Evolutionary conservation across 179 eudicot species (phyloP).

Genomic region (Patellifolia procumbens): DNA sequence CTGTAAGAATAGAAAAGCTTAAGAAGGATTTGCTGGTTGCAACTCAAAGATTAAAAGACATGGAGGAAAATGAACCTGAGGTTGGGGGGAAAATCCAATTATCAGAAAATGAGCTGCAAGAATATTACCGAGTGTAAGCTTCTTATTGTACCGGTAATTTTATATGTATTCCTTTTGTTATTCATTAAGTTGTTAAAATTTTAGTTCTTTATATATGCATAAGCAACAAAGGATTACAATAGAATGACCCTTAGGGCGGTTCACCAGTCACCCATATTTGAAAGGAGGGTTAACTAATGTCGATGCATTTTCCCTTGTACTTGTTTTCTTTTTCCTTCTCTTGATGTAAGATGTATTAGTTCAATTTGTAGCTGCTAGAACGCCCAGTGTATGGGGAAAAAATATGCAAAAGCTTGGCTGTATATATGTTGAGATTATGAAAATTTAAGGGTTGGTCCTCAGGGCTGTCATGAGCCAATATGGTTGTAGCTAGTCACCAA

Average conservation of each 20-base stretch:
- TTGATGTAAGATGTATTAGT: background rate
- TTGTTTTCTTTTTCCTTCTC: background rate
- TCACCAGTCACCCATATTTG: too few relatives aligned
- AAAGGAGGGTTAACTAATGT: too few relatives aligned
- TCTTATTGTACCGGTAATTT: background rate
- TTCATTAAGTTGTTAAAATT: too few relatives aligned
- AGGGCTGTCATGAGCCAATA: too few relatives aligned
- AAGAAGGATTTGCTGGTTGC: slow-evolving; percentile 65
- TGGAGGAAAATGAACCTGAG: slow-evolving; percentile 63
- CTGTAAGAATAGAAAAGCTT: slow-evolving; percentile 67
- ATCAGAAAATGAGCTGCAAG: slow-evolving; percentile 67
- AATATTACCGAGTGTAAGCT: slow-evolving; percentile 80
- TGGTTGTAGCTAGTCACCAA: too few relatives aligned
- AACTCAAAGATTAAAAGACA: slow-evolving; percentile 52
- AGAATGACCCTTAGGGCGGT: too few relatives aligned
- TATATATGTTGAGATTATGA: background rate
- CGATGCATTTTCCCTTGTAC: background rate
- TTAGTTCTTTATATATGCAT: too few relatives aligned
- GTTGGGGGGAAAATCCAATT: slow-evolving; percentile 80
- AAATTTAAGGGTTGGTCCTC: background rate
- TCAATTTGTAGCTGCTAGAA: background rate
- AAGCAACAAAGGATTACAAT: too few relatives aligned
- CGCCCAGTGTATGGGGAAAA: background rate
- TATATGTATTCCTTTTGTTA: background rate
- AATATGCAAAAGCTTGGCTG: background rate